These are phyloP conservation scores for Pestalotiopsis fici DNA, from an alignment of 2,329 filamentous ascomycete genomes.

Conservation along the genomic window DNA sequence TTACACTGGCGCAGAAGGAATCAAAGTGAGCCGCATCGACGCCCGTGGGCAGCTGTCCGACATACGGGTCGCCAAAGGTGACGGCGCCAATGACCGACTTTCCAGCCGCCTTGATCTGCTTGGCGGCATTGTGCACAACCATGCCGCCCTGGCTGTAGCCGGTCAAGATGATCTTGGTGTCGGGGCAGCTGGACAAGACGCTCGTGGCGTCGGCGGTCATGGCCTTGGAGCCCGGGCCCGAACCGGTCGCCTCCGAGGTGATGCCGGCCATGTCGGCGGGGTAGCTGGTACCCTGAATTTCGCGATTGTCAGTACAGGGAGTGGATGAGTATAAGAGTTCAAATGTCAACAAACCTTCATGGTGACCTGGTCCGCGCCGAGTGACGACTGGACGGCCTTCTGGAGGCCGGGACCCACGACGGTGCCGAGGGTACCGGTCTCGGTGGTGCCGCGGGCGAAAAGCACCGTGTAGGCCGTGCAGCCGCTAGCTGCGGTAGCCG, in stretches of 20 bases:
- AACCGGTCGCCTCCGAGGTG: conserved; percentile 2
- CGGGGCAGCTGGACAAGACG: conserved; percentile 3
- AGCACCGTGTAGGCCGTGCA: conserved; percentile 13
- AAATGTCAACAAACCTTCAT: conserved; percentile 3
- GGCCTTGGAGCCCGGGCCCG: conserved; percentile 3
- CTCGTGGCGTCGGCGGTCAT: conserved; percentile 5
- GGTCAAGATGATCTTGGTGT: conserved; percentile 9
- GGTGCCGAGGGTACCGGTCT: conserved; percentile 10
- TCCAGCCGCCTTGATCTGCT: not conserved
- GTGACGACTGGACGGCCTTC: not conserved
- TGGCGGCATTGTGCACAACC: conserved; percentile 11
- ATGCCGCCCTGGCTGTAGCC: conserved; percentile 11
- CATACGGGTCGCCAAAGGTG: conserved; percentile 10
- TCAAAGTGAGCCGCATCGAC: conserved; percentile 5
- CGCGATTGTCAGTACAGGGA: not conserved
- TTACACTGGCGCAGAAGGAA: conserved; percentile 15
- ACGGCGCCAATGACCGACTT: conserved; percentile 6
- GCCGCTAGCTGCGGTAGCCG: not conserved
- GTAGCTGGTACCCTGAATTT: conserved; percentile 2
- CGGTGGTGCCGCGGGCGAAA: conserved; percentile 12
- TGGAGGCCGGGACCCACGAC: conserved; percentile 9
- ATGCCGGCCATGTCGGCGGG: conserved; percentile 6
- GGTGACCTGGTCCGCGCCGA: conserved; percentile 8
- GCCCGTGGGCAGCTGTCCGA: conserved; percentile 4
- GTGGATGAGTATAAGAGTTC: too few relatives aligned